Percentiles rank a stretch among this genome's conserved stretches.
phyloP scores from a whole-genome alignment of 2,329 filamentous ascomycete genomes.

The Chalara sp. region DNA sequence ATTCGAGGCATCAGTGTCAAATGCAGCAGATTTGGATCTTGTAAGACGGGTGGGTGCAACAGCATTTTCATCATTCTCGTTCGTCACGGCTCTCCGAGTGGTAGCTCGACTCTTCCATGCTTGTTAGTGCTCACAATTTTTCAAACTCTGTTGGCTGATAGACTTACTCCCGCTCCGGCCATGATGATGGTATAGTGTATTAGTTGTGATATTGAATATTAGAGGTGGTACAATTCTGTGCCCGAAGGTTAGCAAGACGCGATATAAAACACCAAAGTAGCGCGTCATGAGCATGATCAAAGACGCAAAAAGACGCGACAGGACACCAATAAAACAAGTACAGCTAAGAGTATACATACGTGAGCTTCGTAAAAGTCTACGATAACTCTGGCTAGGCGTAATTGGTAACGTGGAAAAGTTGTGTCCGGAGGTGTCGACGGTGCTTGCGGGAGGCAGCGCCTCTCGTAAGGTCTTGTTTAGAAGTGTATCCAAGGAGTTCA shows the following conservation, averaged over 20 bases:
- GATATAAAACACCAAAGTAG: slow-evolving; percentile 14
- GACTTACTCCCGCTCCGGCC: not conserved
- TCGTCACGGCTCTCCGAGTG: slow-evolving; percentile 69
- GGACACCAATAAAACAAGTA: not conserved
- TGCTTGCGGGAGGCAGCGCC: slow-evolving; percentile 12
- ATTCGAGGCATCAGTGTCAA: slow-evolving; percentile 51
- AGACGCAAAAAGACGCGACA: slow-evolving; percentile 18
- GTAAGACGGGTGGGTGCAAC: slow-evolving; percentile 73
- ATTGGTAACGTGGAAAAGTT: slow-evolving; percentile 8
- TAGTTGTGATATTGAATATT: slow-evolving; percentile 3
- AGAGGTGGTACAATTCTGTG: slow-evolving; percentile 12
- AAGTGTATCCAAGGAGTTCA: slow-evolving; percentile 10
- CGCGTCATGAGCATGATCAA: slow-evolving; percentile 14
- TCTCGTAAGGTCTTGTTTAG: not conserved
- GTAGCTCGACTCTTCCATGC: slow-evolving; percentile 53
- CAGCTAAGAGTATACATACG: slow-evolving; percentile 16
- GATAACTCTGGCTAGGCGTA: slow-evolving; percentile 6
- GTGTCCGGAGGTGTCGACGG: slow-evolving; percentile 18
- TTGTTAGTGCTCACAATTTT: slow-evolving; percentile 31
- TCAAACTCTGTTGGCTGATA: not conserved
- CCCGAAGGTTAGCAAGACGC: slow-evolving; percentile 20
- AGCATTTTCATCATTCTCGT: slow-evolving; percentile 92
- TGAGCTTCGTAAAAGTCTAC: slow-evolving; percentile 8
- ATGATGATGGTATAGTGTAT: not conserved
- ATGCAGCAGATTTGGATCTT: slow-evolving; percentile 80